phyloP scores from a whole-genome alignment of 192 early-diverging fungal genomes.

The Coemansia sp. region DNA sequence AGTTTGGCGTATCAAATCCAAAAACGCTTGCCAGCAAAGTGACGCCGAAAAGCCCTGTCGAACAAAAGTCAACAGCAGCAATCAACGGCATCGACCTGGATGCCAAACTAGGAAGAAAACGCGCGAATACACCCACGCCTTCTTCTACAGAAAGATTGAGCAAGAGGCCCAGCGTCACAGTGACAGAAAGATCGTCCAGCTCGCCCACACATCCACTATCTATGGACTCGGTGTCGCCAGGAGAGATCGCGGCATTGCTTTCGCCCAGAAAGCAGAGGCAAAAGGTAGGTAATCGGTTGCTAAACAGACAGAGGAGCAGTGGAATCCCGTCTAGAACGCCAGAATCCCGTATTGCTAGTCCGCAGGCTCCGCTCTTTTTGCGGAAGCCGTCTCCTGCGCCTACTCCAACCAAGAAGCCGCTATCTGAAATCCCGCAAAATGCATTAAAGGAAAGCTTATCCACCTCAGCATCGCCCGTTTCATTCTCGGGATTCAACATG shows the following conservation, averaged over 20 bases:
- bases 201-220: background rate
- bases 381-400: background rate
- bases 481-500: slow-evolving; percentile 6
- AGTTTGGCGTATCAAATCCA: slow-evolving; percentile 24
- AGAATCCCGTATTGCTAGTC: slow-evolving; percentile 35
- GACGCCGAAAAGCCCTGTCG: background rate
- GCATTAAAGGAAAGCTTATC: background rate
- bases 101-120: background rate
- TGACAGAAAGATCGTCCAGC: background rate
- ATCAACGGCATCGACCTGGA: background rate
- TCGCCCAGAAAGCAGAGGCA: slow-evolving; percentile 20
- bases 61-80: background rate
- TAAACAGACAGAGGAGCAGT: slow-evolving; percentile 11
- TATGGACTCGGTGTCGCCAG: slow-evolving; percentile 22
- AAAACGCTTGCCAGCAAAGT: background rate
- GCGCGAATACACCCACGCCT: background rate
- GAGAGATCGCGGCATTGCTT: slow-evolving; percentile 40
- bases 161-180: background rate
- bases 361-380: slow-evolving; percentile 1
- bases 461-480: slow-evolving; percentile 1
- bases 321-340: slow-evolving; percentile 34
- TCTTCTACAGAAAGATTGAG: background rate
- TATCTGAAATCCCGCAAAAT: background rate
- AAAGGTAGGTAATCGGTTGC: background rate
- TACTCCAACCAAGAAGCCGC: background rate